A percentile compares a stretch with the other conserved stretches of the same genome.
These are phyloP conservation scores for Lanmaoa rubissima DNA, from an alignment of 768 basidiomycete genomes.

Conservation along the genomic window DNA sequence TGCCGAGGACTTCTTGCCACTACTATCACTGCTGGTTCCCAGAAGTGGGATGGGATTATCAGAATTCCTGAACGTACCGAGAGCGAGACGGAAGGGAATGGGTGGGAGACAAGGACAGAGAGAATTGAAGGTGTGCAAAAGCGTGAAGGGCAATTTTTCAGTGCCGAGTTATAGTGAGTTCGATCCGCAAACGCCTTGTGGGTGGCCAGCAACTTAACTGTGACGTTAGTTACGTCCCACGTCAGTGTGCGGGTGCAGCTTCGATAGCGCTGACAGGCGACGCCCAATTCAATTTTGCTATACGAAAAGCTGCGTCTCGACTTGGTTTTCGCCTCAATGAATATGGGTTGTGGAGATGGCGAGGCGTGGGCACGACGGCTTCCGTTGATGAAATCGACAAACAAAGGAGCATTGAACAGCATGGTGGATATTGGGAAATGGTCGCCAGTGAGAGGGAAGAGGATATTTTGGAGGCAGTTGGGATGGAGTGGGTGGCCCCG, in stretches of 20 bases:
- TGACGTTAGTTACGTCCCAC: constrained; percentile 20
- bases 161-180: constrained; percentile 34
- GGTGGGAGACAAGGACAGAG: constrained; percentile 29
- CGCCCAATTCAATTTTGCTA: constrained; percentile 41
- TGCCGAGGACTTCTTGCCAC: constrained; percentile 46
- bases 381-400: neutral
- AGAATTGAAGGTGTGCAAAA: constrained; percentile 26
- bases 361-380: neutral
- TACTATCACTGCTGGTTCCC: constrained; percentile 29
- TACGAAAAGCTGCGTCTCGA: constrained; percentile 42
- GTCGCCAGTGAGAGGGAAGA: constrained; percentile 25
- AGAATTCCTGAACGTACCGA: constrained; percentile 40
- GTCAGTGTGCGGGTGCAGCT: constrained; percentile 43
- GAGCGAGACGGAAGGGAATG: constrained; percentile 10
- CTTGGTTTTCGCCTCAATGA: constrained; percentile 55
- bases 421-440: constrained; percentile 25
- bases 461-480: constrained; percentile 23
- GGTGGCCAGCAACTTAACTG: neutral
- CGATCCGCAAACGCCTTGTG: neutral
- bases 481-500: constrained; percentile 28
- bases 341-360: constrained; percentile 66
- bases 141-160: constrained; percentile 38
- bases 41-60: constrained; percentile 53
- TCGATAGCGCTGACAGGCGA: constrained; percentile 59
- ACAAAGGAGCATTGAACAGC: constrained; percentile 4